Base-by-base conservation (phyloP, 192 early-diverging fungal species). In the Coemansia javaensis region DNA sequence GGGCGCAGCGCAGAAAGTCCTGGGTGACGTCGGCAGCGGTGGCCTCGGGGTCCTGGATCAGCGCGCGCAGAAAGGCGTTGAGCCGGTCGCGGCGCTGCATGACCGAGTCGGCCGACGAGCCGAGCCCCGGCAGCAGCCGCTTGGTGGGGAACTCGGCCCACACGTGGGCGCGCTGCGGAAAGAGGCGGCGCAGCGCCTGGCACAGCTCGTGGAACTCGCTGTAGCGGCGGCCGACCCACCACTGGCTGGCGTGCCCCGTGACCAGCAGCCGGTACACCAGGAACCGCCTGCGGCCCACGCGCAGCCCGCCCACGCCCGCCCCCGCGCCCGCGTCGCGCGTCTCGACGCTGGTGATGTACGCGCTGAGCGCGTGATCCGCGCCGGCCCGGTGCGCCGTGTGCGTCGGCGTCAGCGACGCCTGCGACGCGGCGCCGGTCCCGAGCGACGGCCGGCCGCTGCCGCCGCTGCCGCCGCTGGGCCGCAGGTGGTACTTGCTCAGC, bases 181-280 rank as follows among this genome's bases (percentile, higher is more conserved):
- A 61, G 20, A 36, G 59, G 33, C 64, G 59, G 16, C 50, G 47
- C 15, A 77, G 48, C 15, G 41, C 42, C 0, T 24, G 18, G 40
- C 34, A 61, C 17, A 77, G 63, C 12, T 77, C 57, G 52, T 69
- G 34, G 45, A 77, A 77, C 50, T 77, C 74, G 52, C 59, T 63
- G 56, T 66, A 77, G 30, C 56, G 51, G 7, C 66, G 58, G 23
- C 56, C 38, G 11, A 40, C 59, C 74, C 74, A 77, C 54, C 58
- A 61, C 44, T 77, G 74, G 10, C 62, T 54, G 10, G 54, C 56
- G 32, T 63, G 63, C 3, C 63, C 62, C 32, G 74, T 70, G 5
- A 70, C 74, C 41, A 77, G 55, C 9, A 77, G 53, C 15, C 63
- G 63, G 50, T 77, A 77, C 25, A 60, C 66, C 0, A 55, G 53